phyloP scores from a whole-genome alignment of 805 yeast genomes.

The Candida rishiriensis region DNA sequence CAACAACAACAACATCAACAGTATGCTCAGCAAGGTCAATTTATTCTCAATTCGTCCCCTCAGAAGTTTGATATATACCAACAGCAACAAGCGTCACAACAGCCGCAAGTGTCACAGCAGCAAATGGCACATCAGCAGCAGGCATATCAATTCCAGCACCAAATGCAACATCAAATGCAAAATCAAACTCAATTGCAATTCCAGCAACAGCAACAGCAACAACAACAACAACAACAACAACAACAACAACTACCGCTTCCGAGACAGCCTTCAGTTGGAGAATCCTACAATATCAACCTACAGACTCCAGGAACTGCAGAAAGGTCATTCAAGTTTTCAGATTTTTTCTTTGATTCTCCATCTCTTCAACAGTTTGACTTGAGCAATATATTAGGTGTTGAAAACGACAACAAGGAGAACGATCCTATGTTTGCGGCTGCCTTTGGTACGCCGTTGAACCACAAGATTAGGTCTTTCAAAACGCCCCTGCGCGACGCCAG shows the following conservation, averaged over 20 bases:
- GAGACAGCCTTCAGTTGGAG: too few species aligned
- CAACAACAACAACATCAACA: conserved; percentile 2
- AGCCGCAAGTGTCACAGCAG: too few species aligned
- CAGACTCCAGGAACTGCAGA: conserved; percentile 20
- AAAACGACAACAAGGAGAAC: conserved; percentile 21
- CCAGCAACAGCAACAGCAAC: too few species aligned
- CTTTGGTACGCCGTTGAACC: conserved; percentile 16
- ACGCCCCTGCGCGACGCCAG: conserved; percentile 20
- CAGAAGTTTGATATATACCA: conserved; percentile 5
- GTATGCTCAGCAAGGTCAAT: background rate
- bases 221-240: background rate
- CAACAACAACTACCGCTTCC: background rate
- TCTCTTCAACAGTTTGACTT: conserved; percentile 18
- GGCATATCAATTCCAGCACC: conserved; percentile 2
- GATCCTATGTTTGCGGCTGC: conserved; percentile 15
- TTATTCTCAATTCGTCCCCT: conserved; percentile 14
- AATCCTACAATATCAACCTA: conserved; percentile 2
- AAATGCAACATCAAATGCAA: background rate
- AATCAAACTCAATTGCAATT: too few species aligned
- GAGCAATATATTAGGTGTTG: conserved; percentile 11
- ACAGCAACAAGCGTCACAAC: background rate
- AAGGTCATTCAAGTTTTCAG: conserved; percentile 18
- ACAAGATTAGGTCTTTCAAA: conserved; percentile 12
- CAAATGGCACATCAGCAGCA: background rate
- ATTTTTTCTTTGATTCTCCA: conserved; percentile 22